Evolutionary conservation across 2,329 filamentous ascomycete genomes (phyloP).

Genomic region (Cladosporium sp.): DNA sequence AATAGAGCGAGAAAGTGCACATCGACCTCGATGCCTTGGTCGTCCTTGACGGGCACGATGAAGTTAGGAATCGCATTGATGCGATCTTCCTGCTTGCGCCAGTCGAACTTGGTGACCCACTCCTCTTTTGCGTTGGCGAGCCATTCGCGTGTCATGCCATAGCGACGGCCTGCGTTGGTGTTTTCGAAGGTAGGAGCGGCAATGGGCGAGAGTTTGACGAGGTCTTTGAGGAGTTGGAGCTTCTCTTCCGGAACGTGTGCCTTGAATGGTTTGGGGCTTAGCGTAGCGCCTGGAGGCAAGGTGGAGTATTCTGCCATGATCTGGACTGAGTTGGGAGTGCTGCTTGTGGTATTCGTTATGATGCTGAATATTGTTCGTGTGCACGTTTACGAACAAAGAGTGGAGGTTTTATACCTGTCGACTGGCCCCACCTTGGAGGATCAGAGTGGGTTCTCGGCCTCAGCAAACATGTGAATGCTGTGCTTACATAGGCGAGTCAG

Average conservation of each 20-base stretch:
- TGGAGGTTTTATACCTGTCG: background rate
- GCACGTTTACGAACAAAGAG: background rate
- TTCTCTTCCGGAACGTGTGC: conserved; percentile 41
- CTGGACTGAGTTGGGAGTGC: background rate
- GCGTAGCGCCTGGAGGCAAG: conserved; percentile 35
- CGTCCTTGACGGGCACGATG: conserved; percentile 39
- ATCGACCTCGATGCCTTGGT: conserved; percentile 33
- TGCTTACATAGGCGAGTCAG: background rate
- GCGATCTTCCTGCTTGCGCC: conserved; percentile 37
- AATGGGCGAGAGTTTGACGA: conserved; percentile 47
- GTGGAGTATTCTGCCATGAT: conserved; percentile 21
- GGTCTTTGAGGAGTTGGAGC: conserved; percentile 43
- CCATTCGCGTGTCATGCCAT: conserved; percentile 48
- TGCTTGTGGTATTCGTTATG: no score
- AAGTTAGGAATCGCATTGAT: conserved; percentile 53
- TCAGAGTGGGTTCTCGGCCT: background rate
- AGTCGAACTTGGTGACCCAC: conserved; percentile 34
- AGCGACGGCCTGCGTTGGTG: conserved; percentile 33
- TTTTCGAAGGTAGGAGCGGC: conserved; percentile 50
- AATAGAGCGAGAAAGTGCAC: conserved; percentile 55
- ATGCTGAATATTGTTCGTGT: background rate
- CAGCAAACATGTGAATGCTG: background rate
- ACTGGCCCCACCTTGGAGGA: background rate
- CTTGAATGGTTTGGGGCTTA: conserved; percentile 40
- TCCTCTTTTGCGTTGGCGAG: conserved; percentile 36